phyloP scores from a whole-genome alignment of 148 eudicot species.

The Euryodendron excelsum region DNA sequence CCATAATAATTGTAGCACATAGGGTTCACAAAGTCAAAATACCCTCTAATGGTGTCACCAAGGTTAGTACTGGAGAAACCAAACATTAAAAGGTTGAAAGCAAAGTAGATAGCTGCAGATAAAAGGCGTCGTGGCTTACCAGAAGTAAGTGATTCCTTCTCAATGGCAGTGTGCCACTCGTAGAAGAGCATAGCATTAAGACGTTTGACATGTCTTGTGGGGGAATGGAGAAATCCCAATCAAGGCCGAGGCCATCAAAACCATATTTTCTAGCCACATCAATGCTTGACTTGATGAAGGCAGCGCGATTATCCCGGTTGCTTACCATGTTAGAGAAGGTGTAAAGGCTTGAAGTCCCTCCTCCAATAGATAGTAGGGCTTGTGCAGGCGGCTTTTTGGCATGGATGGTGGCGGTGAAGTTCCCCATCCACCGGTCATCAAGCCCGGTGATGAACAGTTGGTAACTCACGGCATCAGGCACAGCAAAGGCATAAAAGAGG shows the following conservation, averaged over 20 bases:
- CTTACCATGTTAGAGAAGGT: constrained; percentile 21
- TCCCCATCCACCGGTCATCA: constrained; percentile 18
- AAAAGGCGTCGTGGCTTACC: constrained; percentile 12
- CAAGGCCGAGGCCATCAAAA: constrained; percentile 31
- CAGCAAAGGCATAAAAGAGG: constrained; percentile 32
- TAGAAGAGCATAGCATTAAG: constrained; percentile 11
- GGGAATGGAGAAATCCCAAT: constrained; percentile 34
- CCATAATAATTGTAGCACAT: constrained; percentile 40
- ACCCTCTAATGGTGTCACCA: constrained; percentile 13
- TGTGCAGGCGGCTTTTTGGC: too few species aligned
- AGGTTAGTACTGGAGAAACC: constrained; percentile 17
- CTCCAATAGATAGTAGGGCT: too few species aligned
- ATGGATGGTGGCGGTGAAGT: constrained; percentile 34
- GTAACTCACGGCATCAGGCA: constrained; percentile 15
- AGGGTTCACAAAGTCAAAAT: constrained; percentile 28
- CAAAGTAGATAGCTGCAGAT: constrained; percentile 17
- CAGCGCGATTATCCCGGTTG: constrained; percentile 13
- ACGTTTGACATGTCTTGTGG: constrained; percentile 30
- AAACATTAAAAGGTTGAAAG: not conserved
- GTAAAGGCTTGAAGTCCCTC: not conserved
- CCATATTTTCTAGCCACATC: constrained; percentile 21
- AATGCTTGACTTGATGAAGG: constrained; percentile 28
- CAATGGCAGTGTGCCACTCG: constrained; percentile 20
- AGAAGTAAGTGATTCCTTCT: not conserved
- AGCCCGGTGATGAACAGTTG: constrained; percentile 8